Evolutionary conservation across 2,329 filamentous ascomycete species (phyloP).

Genomic region (Colletotrichum sp.): DNA sequence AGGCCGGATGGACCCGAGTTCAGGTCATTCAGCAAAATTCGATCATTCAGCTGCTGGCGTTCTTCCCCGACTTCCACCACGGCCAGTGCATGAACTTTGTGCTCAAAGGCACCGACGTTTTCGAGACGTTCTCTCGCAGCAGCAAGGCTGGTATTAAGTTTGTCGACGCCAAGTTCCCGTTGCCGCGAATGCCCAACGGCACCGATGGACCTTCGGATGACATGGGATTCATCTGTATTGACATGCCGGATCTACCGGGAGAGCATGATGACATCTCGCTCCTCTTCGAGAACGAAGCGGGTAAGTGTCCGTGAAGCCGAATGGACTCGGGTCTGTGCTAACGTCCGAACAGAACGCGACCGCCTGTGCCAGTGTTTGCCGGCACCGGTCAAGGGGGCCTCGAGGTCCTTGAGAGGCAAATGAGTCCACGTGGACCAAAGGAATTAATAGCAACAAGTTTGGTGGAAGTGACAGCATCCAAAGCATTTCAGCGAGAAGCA

Average conservation of each 20-base stretch:
- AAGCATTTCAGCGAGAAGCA: conserved; percentile 13
- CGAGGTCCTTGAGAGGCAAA: conserved; percentile 31
- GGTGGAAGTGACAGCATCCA: background rate
- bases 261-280: conserved; percentile 93
- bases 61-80: conserved; percentile 87
- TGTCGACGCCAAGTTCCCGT: conserved; percentile 88
- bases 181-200: conserved; percentile 67
- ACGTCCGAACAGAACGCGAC: conserved; percentile 53
- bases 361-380: conserved; percentile 56
- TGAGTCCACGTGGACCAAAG: background rate
- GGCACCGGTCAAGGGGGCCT: conserved; percentile 59
- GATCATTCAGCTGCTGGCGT: conserved; percentile 79
- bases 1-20: conserved; percentile 78
- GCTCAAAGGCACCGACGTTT: conserved; percentile 82
- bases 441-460: background rate
- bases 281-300: conserved; percentile 78
- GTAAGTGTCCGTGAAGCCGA: conserved; percentile 55
- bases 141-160: conserved; percentile 78
- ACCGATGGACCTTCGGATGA: conserved; percentile 60
- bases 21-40: conserved; percentile 82
- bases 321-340: background rate
- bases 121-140: conserved; percentile 70
- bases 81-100: conserved; percentile 90
- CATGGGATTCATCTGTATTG: conserved; percentile 80
- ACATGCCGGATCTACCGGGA: conserved; percentile 86